These are phyloP conservation scores for Glonium stellatum DNA, from an alignment of 495 filamentous ascomycete genomes.

Conservation along the genomic window DNA sequence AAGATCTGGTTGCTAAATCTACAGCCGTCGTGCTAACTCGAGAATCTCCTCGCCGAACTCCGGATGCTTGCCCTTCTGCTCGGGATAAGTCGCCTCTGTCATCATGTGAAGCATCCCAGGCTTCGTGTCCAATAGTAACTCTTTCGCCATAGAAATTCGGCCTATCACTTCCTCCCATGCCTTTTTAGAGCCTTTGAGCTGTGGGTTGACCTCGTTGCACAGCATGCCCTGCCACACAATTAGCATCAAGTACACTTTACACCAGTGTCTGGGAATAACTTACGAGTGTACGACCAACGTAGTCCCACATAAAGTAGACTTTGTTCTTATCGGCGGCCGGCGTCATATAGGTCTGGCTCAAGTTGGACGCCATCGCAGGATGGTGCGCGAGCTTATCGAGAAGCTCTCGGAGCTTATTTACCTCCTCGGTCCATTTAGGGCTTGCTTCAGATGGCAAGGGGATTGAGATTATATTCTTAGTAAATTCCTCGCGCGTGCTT, in stretches of 20 bases:
- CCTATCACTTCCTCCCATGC: constrained; percentile 12
- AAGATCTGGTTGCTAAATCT: background rate
- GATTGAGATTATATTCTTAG: background rate
- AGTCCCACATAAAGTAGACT: constrained; percentile 39
- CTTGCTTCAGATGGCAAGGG: constrained; percentile 6
- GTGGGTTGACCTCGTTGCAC: constrained; percentile 5
- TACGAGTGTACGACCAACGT: constrained; percentile 28
- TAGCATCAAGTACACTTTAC: background rate
- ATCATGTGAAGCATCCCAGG: constrained; percentile 22
- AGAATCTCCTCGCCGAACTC: constrained; percentile 24
- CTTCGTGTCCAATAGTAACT: constrained; percentile 19
- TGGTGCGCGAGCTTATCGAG: constrained; percentile 33
- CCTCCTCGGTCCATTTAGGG: constrained; percentile 14
- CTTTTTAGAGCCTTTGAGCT: constrained; percentile 3
- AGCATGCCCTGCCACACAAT: constrained; percentile 6
- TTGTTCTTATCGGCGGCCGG: constrained; percentile 34
- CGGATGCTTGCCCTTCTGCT: constrained; percentile 8
- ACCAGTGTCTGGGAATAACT: background rate
- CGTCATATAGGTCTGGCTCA: constrained; percentile 35
- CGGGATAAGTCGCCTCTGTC: constrained; percentile 22
- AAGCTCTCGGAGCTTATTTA: constrained; percentile 10
- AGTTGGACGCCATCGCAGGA: constrained; percentile 34
- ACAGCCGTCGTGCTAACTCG: constrained; percentile 8
- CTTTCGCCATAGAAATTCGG: constrained; percentile 4
- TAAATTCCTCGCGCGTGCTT: constrained; percentile 10